Evolutionary conservation across 805 yeast genomes (phyloP).

Genomic region (Suhomyces prunicola): DNA sequence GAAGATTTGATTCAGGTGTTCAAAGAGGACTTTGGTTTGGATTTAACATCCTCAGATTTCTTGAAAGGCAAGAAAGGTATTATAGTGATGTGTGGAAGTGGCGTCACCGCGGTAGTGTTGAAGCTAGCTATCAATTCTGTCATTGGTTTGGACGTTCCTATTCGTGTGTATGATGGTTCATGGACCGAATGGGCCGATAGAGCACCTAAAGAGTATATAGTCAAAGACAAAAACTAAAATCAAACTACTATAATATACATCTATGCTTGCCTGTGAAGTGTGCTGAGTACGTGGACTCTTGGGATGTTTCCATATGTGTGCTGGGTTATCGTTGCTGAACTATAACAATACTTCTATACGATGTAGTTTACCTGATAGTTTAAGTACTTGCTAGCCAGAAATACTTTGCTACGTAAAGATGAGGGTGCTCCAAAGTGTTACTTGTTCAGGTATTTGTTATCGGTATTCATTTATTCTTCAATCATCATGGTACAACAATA

Average conservation of each 20-base stretch:
- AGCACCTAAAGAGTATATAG: conserved; percentile 55
- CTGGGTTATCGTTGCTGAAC: too few relatives aligned
- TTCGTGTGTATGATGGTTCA: conserved; percentile 67
- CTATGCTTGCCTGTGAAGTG: too few relatives aligned
- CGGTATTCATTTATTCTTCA: neutral
- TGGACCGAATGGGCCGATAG: conserved; percentile 87
- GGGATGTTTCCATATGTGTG: too few relatives aligned
- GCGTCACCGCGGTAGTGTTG: conserved; percentile 86
- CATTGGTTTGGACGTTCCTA: conserved; percentile 33
- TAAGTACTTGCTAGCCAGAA: too few relatives aligned
- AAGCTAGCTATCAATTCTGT: conserved; percentile 59
- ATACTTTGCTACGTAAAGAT: too few relatives aligned
- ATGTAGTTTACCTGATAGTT: too few relatives aligned
- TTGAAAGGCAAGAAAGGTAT: conserved; percentile 55
- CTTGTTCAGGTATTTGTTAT: too few relatives aligned
- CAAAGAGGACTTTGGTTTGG: conserved; percentile 28
- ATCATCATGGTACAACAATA: neutral
- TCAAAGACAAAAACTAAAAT: conserved; percentile 23
- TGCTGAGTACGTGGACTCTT: too few relatives aligned
- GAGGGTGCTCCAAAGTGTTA: too few relatives aligned
- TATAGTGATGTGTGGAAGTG: conserved; percentile 92
- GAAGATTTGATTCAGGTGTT: conserved; percentile 49
- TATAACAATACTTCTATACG: too few relatives aligned
- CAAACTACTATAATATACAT: too few relatives aligned
- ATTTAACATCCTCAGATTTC: conserved; percentile 23